Evolutionary conservation across 148 eudicot species (phyloP), one percentile per base, ranked within the genome.

Genomic region (Beta vulgaris): DNA sequence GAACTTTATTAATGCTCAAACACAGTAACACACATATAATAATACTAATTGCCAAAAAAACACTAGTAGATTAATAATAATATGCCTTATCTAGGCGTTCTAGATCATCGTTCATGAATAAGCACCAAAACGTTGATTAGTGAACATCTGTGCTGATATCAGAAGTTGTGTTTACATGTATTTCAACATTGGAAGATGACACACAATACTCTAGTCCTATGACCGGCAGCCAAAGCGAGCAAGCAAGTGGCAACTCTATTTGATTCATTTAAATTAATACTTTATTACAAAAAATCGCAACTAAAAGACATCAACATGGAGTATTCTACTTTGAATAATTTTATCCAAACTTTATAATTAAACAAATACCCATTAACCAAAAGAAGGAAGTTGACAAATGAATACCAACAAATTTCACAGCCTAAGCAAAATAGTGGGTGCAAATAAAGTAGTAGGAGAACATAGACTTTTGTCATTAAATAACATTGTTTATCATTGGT

Each of bases 401-500:
- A 48, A 31, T 2, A 32, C 31, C 23, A 51, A 28, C 31, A 69
- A 29, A 19, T 44, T 23, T 66, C 25, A 29, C 26, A 51, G 11
- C 44, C 23, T 48, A 6, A 53, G 67, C 37, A 23, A 25, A 39
- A 67, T 40, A 19, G 3, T 42, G 1, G 49, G 23, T 23, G 66
- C 11, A 29, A 18, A 4, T 15, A 76, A 76, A 68, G 78, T 28
- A 68, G 78, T 42, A 68, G 25, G 78, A 67, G 64, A 67, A 36
- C 11, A 39, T 10, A 55, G 78, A 54, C 55, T 67, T 55, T 40
- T 2, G 2, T 53, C n/a, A 8, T 19, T 5, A 39, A 39, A 1
- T 1, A 39, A 39, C 9, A n/a, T n/a, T n/a, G n/a, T n/a, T n/a
- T n/a, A n/a, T n/a, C n/a, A n/a, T n/a, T n/a, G n/a, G n/a, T n/a